Evolutionary conservation across 2,329 filamentous ascomycete species (phyloP), one percentile per base, ranked within the genome.

Genomic region (Ploettnerulaceae sp.): DNA sequence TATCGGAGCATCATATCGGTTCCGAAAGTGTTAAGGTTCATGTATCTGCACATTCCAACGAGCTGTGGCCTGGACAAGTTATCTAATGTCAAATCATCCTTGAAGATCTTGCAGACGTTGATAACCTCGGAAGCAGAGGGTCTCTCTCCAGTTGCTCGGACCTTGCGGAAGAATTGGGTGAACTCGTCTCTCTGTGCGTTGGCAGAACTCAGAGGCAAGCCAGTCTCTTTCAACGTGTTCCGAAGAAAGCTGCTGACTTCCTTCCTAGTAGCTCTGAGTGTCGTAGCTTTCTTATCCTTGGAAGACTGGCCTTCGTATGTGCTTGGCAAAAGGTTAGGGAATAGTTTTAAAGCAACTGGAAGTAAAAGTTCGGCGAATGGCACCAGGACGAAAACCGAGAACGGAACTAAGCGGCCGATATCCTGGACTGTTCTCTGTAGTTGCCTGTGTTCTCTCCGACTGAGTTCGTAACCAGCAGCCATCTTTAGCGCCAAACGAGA

Each of bases 41-140:
- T 90, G 73, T 98, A 98, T 52, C 88, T 85, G 76, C 93, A 97
- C 78, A 97, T 98, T 46, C 86, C 95, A 22, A 98, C 91, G 41
- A 98, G 75, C 69, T 98, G 93, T 12, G 93, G 93, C 53, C 93
- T 80, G 14, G 90, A 96, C 56, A 98, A 72, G 70, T 98, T 98
- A 79, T 98, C 93, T 24, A 98, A 76, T 0, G 93, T 98, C 61
- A 98, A 66, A 67, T 98, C 93, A 65, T 98, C 93, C 67, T 93
- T 94, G 80, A 98, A 98, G 55, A 95, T 86, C 76, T 96, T 94
- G 81, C 93, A 97, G 54, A 98, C 91, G 70, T 93, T 95, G 74
- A 98, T 95, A 54, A 98, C 89, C 64, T 98, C 93, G 56, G 90
- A 79, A 44, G 82, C 79, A 4, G 87, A 93, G 1, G 93, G 93